A percentile compares a stretch with the other conserved stretches of the same genome.
These are phyloP conservation scores for Monilinia fructigena DNA, from an alignment of 2,329 filamentous ascomycete species.

Conservation along the genomic window DNA sequence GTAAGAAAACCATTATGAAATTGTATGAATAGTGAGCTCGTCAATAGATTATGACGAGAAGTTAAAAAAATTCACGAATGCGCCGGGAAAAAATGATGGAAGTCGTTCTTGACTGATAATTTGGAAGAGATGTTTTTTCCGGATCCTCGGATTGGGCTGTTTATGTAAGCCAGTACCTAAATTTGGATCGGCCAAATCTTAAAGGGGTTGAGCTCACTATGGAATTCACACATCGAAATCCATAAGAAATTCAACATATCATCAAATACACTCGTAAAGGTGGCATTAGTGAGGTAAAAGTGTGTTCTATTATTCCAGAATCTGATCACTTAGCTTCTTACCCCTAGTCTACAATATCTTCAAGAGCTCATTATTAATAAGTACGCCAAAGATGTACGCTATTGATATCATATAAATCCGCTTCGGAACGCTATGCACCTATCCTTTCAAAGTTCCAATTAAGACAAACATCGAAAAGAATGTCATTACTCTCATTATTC, in stretches of 20 bases:
- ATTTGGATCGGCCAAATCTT: slow-evolving; percentile 13
- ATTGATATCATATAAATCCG: slow-evolving; percentile 39
- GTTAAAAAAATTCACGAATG: not conserved
- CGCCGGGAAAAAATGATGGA: slow-evolving; percentile 8
- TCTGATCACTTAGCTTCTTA: slow-evolving; percentile 12
- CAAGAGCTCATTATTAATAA: slow-evolving; percentile 17
- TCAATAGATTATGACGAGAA: slow-evolving; percentile 18
- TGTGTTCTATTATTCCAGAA: slow-evolving; percentile 7
- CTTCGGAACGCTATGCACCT: slow-evolving; percentile 39
- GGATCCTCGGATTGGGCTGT: slow-evolving; percentile 13
- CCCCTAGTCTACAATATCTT: slow-evolving; percentile 20
- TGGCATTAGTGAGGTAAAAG: not conserved
- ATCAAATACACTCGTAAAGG: not conserved
- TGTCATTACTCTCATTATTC: slow-evolving; percentile 18
- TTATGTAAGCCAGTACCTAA: slow-evolving; percentile 14
- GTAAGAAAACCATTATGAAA: slow-evolving; percentile 34
- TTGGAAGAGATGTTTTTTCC: slow-evolving; percentile 15
- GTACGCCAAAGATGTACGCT: slow-evolving; percentile 28
- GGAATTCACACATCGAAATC: not conserved
- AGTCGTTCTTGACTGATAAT: slow-evolving; percentile 12
- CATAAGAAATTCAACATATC: not conserved
- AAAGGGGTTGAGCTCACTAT: slow-evolving; percentile 8
- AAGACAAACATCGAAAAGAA: slow-evolving; percentile 33
- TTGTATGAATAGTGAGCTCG: not conserved
- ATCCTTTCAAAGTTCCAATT: slow-evolving; percentile 35